Evolutionary conservation across 2,329 filamentous ascomycete species (phyloP).

Genomic region (Claviceps monticola): DNA sequence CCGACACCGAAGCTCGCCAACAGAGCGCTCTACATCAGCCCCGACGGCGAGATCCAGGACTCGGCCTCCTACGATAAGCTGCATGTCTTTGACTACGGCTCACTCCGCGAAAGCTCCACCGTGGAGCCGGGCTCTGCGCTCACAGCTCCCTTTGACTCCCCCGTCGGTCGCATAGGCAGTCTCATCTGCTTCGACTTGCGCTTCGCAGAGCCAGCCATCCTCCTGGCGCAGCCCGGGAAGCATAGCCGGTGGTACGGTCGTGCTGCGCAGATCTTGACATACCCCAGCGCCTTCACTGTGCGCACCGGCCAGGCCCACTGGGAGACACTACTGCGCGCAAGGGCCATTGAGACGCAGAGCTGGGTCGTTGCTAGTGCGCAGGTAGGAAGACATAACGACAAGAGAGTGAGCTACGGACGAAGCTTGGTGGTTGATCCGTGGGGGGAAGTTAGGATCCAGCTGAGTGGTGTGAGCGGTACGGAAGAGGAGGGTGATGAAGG

Average conservation of each 20-base stretch:
- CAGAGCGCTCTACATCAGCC: constrained; percentile 37
- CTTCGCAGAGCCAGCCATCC: constrained; percentile 62
- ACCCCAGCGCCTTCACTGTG: constrained; percentile 82
- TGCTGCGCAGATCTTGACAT: constrained; percentile 63
- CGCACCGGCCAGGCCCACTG: constrained; percentile 78
- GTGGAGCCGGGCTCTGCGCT: constrained; percentile 56
- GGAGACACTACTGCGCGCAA: constrained; percentile 61
- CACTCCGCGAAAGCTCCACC: constrained; percentile 36
- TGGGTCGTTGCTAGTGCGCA: constrained; percentile 84
- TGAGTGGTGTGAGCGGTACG: constrained; percentile 45
- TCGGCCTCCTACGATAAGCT: constrained; percentile 63
- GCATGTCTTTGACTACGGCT: constrained; percentile 67
- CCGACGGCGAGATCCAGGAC: constrained; percentile 27
- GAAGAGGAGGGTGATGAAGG: constrained; percentile 23
- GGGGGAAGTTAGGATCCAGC: constrained; percentile 59
- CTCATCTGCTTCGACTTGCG: constrained; percentile 86
- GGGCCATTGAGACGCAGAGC: constrained; percentile 79
- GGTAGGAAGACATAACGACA: constrained; percentile 55
- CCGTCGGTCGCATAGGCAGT: constrained; percentile 61
- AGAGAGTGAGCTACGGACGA: constrained; percentile 70
- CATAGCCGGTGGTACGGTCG: constrained; percentile 13
- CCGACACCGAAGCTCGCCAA: constrained; percentile 27
- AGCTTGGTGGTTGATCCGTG: constrained; percentile 79
- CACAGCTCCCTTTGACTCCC: constrained; percentile 55
- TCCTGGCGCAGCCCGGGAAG: constrained; percentile 36